Conservation (phyloP, 805 yeast species). For the Starmerella lactis-condensi region DNA sequence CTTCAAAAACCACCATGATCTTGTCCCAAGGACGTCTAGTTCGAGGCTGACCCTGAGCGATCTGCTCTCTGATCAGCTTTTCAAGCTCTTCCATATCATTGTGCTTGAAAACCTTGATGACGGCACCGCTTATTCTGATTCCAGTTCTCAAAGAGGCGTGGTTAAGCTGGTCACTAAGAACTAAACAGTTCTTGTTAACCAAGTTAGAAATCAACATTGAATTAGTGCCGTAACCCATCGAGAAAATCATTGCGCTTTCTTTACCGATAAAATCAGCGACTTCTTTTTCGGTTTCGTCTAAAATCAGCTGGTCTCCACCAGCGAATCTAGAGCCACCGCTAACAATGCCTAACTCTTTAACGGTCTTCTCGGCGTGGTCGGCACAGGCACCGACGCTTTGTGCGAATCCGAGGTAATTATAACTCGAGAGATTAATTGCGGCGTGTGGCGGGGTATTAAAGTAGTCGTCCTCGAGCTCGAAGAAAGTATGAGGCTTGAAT, state of each 20-base stretch:
- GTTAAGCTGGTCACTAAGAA: slow-evolving; percentile 83
- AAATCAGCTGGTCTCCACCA: slow-evolving; percentile 63
- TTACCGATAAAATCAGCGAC: slow-evolving; percentile 79
- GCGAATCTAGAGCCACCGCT: slow-evolving; percentile 59
- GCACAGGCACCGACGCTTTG: slow-evolving; percentile 88
- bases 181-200: slow-evolving; percentile 72
- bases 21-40: slow-evolving; percentile 89
- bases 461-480: slow-evolving; percentile 30
- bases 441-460: slow-evolving; percentile 29
- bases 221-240: slow-evolving; percentile 94
- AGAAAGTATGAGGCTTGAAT: slow-evolving; percentile 40
- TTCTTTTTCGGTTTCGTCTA: slow-evolving; percentile 49
- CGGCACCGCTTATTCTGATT: slow-evolving; percentile 77
- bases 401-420: slow-evolving; percentile 92
- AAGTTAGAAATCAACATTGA: slow-evolving; percentile 70
- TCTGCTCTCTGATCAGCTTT: slow-evolving; percentile 57
- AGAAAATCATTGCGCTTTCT: slow-evolving; percentile 67
- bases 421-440: slow-evolving; percentile 72
- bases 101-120: slow-evolving; percentile 79
- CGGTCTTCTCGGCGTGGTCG: slow-evolving; percentile 44
- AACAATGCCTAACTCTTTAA: slow-evolving; percentile 56
- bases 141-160: slow-evolving; percentile 95
- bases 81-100: slow-evolving; percentile 74
- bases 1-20: slow-evolving; percentile 70
- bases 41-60: slow-evolving; percentile 86